Evolutionary conservation across 495 filamentous ascomycete genomes (phyloP).

Genomic region (Ramalina peruviana): DNA sequence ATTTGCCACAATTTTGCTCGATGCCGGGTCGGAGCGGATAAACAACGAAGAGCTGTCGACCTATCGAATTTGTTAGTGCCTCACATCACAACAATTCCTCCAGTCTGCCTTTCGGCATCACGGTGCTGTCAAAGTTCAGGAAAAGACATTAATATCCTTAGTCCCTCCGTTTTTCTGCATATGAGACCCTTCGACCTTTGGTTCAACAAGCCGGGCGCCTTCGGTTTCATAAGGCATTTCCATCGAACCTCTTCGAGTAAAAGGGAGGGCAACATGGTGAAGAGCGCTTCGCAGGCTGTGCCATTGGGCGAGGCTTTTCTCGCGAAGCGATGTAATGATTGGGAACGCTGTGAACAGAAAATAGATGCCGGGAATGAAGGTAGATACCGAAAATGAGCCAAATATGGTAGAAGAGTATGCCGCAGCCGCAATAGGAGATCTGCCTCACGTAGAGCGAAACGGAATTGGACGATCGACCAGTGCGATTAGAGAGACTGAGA

Average conservation of each 20-base stretch:
- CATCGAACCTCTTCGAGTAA: constrained; percentile 34
- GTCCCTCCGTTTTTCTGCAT: constrained; percentile 20
- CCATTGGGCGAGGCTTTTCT: constrained; percentile 25
- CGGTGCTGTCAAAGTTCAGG: constrained; percentile 60
- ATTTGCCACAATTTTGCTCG: constrained; percentile 7
- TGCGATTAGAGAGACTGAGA: no score
- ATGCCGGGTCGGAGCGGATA: neutral
- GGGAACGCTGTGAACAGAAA: no score
- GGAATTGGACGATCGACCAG: no score
- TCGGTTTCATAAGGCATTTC: constrained; percentile 31
- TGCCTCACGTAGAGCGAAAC: no score
- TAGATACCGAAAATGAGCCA: no score
- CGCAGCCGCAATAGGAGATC: no score
- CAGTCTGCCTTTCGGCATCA: neutral
- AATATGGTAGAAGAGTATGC: no score
- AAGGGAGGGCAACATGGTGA: constrained; percentile 48
- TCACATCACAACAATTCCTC: constrained; percentile 27
- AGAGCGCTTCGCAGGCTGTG: constrained; percentile 63
- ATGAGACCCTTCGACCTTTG: constrained; percentile 13
- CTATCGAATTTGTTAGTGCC: constrained; percentile 20
- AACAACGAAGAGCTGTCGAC: neutral
- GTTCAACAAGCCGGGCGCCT: constrained; percentile 18
- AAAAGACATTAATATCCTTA: constrained; percentile 46
- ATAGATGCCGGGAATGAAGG: no score
- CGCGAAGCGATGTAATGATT: no score